Evolutionary conservation across 1,284 basidiomycete genomes (phyloP), one percentile per base, ranked within the genome.

Genomic region (Puccinia horiana): DNA sequence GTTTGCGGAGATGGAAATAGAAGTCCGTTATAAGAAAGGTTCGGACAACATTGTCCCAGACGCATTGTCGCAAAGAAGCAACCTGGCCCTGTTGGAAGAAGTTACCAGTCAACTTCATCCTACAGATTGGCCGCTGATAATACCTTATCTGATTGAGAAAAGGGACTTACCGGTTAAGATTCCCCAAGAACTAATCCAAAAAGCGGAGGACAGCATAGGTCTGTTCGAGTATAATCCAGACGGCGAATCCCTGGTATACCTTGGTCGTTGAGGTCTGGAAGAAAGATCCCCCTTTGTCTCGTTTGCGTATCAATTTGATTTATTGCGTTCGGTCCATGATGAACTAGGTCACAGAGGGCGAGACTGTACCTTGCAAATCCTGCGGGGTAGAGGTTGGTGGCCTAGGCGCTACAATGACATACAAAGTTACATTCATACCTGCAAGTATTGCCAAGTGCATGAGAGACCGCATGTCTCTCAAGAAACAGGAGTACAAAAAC

Each of bases 1-100:
- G n/a, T n/a, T n/a, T n/a, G n/a, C n/a, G n/a, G 9, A 63, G 32
- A 63, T 63, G 58, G 32, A 26, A 11, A 63, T 63, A 8, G 32
- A 26, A 11, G 32, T 63, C 8, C 8, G 32, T 11, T 63, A 63
- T 23, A 63, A 63, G 23, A 8, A 23, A 8, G 58, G 58, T 23
- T 26, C 26, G 9, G 32, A 26, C 11, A 63, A 89, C 76, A 83
- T 84, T 0, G 86, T 85, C 0, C 87, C 88, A 0, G 88, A 89
- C 63, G n/a, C n/a, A 23, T 67, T 5, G 63, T 67, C 8, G 14
- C 69, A n/a, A 6, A 32, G 69, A 11, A 29, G 32, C 26, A n/a
- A 72, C 42, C 32, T 72, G 26, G 20, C 42, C 12, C n/a, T 52
- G 32, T 1, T 29, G 20, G 42, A 58, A 5, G 56, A 58, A 32